These are phyloP conservation scores for Citrullus amarus DNA, from an alignment of 306 rosid genomes.

Conservation along the genomic window DNA sequence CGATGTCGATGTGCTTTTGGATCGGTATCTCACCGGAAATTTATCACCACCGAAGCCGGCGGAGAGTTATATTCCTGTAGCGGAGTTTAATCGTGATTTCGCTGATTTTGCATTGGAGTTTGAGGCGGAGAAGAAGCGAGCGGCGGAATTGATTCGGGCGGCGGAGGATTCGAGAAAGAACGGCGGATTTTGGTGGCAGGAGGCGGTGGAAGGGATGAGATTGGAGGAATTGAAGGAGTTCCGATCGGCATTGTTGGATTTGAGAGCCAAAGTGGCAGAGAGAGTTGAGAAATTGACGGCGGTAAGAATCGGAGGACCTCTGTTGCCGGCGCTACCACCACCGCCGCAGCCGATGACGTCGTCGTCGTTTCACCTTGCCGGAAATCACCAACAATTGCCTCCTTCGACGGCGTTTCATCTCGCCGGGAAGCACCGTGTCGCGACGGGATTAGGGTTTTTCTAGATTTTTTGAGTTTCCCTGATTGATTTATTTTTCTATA, in stretches of 20 bases:
- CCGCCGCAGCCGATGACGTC: neutral
- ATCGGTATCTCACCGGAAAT: neutral
- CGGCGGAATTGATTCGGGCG: neutral
- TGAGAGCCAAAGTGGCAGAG: neutral
- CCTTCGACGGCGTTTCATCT: neutral
- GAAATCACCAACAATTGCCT: neutral
- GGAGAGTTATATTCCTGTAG: neutral
- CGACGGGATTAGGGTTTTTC: neutral
- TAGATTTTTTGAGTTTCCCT: neutral
- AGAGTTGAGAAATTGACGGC: neutral
- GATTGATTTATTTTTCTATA: neutral
- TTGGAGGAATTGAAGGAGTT: neutral
- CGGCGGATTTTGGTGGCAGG: neutral
- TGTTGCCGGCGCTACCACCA: neutral
- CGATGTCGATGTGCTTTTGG: neutral
- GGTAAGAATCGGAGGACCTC: neutral
- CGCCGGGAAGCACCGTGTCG: neutral
- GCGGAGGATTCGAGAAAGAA: neutral
- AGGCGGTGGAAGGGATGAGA: neutral
- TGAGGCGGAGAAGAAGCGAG: neutral
- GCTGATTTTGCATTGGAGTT: neutral
- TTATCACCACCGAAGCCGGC: neutral
- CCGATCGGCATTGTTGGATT: neutral
- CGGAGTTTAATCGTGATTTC: neutral
- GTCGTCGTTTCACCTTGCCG: neutral